Evolutionary conservation across 768 basidiomycete species (phyloP).

Genomic region (Collybiopsis luxurians): DNA sequence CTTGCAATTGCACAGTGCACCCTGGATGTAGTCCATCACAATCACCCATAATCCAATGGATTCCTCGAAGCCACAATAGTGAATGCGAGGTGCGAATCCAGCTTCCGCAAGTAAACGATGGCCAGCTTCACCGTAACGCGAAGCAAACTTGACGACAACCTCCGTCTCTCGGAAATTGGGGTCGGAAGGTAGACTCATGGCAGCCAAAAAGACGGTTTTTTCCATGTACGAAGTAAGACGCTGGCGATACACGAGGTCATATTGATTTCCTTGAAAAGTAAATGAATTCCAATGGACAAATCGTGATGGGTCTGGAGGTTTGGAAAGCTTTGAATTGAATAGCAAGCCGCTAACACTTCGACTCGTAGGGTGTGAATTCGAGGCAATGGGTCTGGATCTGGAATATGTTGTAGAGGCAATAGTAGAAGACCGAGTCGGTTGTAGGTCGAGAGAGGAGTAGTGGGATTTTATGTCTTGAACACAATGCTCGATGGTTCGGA

Average conservation of each 20-base stretch:
- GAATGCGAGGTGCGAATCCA: neutral
- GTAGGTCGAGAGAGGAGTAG: no score
- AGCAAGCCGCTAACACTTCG: no score
- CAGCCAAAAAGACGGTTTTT: neutral
- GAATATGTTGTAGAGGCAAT: no score
- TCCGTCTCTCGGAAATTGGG: neutral
- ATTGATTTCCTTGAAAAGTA: neutral
- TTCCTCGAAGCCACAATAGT: neutral
- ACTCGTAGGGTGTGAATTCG: no score
- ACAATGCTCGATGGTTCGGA: no score
- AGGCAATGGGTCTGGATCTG: no score
- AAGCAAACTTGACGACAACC: conserved; percentile 3
- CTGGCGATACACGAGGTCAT: neutral
- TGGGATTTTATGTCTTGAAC: no score
- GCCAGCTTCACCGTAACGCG: neutral
- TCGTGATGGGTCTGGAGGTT: no score
- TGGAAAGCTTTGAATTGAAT: no score
- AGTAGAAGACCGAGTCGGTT: no score
- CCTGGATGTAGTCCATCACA: neutral
- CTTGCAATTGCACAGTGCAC: neutral
- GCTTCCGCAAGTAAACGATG: neutral
- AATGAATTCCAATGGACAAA: neutral
- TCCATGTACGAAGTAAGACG: neutral
- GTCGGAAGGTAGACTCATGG: neutral
- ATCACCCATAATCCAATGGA: conserved; percentile 1